phyloP scores from a whole-genome alignment of 1,284 basidiomycete genomes.

The Wolfiporia cocos region DNA sequence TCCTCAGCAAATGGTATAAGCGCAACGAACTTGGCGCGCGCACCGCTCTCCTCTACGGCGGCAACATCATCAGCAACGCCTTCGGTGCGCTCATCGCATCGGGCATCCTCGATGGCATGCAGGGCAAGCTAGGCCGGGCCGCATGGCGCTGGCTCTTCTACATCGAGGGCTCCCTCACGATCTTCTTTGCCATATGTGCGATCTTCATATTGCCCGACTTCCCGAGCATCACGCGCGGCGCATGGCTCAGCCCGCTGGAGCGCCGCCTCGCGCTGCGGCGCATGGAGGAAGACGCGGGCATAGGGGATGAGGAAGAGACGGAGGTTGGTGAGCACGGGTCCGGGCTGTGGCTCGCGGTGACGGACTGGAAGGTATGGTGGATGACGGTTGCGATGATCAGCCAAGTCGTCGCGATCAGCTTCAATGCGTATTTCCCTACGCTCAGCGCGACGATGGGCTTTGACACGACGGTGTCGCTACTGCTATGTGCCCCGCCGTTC shows the following conservation, averaged over 20 bases:
- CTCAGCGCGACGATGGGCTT: constrained; percentile 65
- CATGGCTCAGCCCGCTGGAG: constrained; percentile 58
- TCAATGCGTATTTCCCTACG: constrained; percentile 74
- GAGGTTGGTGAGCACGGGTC: constrained; percentile 27
- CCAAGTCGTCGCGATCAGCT: constrained; percentile 53
- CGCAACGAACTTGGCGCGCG: constrained; percentile 63
- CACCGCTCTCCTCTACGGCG: constrained; percentile 71
- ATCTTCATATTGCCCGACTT: constrained; percentile 77
- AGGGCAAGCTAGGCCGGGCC: constrained; percentile 61
- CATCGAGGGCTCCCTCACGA: constrained; percentile 62
- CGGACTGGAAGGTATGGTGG: constrained; percentile 74
- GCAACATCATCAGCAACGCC: constrained; percentile 75
- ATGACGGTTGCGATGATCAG: constrained; percentile 48
- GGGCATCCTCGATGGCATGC: constrained; percentile 64
- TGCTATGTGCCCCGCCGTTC: constrained; percentile 78
- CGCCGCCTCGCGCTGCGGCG: constrained; percentile 59
- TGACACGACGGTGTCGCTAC: constrained; percentile 51
- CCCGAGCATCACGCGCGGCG: constrained; percentile 43
- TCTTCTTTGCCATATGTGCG: constrained; percentile 54
- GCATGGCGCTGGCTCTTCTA: constrained; percentile 79
- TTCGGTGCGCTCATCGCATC: constrained; percentile 79
- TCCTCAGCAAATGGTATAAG: constrained; percentile 73
- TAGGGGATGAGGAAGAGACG: constrained; percentile 36
- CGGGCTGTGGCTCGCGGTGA: constrained; percentile 54
- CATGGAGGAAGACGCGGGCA: constrained; percentile 68